These are phyloP conservation scores for Eimeria zaria DNA, from an alignment of 169 alveolate genomes.

Conservation along the genomic window DNA sequence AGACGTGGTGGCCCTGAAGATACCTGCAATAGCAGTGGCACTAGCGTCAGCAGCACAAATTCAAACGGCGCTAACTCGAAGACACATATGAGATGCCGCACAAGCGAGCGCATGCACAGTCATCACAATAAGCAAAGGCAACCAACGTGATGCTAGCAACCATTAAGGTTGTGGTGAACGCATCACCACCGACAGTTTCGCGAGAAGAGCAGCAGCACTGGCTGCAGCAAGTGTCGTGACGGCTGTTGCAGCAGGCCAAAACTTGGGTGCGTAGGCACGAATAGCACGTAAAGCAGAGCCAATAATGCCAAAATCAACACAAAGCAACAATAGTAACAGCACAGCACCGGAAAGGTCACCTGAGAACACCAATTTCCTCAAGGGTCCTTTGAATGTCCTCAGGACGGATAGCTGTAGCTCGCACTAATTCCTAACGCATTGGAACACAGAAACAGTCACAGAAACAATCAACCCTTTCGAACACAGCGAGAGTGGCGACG, in stretches of 20 bases:
- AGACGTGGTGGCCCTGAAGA: conserved; percentile 84
- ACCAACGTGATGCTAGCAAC: neutral
- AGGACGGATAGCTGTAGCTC: conserved; percentile 81
- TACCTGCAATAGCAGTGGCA: conserved; percentile 83
- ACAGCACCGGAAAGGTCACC: conserved; percentile 54
- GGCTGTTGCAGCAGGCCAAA: neutral
- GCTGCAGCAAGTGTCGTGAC: neutral
- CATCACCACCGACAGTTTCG: neutral
- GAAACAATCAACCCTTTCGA: neutral
- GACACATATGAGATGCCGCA: neutral
- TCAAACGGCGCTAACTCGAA: neutral
- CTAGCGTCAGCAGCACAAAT: neutral
- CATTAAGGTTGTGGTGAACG: neutral
- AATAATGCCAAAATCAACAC: neutral
- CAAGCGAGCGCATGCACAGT: neutral
- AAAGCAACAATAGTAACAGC: conserved; percentile 1
- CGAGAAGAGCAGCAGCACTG: neutral
- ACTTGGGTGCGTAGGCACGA: neutral
- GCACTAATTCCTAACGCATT: conserved; percentile 70
- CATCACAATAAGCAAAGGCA: neutral
- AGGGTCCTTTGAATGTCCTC: conserved; percentile 84
- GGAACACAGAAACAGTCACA: neutral
- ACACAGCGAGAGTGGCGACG: neutral
- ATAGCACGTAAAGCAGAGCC: neutral
- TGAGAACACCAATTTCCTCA: conserved; percentile 82